These are phyloP conservation scores for Ammopiptanthus mongolicus DNA, from an alignment of 306 rosid species.

Conservation along the genomic window DNA sequence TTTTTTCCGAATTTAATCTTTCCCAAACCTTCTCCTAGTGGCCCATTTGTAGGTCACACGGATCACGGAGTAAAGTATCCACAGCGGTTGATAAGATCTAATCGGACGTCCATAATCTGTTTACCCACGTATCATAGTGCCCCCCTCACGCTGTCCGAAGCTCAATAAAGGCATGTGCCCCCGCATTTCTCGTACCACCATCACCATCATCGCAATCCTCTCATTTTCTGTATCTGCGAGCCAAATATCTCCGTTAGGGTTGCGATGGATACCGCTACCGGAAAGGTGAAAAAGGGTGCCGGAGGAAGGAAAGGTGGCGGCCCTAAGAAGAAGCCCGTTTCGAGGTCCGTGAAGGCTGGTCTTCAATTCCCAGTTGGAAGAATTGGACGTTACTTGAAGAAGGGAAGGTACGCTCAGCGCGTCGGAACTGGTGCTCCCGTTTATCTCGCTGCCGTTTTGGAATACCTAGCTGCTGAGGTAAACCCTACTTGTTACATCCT, in stretches of 20 bases:
- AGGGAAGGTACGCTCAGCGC: constrained; percentile 59
- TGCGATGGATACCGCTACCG: constrained; percentile 41
- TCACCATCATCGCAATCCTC: no score
- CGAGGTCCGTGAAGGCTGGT: constrained; percentile 67
- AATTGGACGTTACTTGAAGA: constrained; percentile 64
- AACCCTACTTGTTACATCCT: no score
- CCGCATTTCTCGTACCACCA: not conserved
- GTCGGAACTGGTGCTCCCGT: constrained; percentile 76
- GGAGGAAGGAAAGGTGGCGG: constrained; percentile 69
- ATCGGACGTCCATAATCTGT: constrained; percentile 35
- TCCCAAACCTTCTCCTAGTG: no score
- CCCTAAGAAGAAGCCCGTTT: constrained; percentile 68
- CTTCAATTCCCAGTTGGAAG: constrained; percentile 79
- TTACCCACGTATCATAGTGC: not conserved
- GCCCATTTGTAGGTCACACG: constrained; percentile 19
- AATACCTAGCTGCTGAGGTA: constrained; percentile 77
- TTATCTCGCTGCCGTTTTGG: constrained; percentile 71
- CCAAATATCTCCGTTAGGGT: not conserved
- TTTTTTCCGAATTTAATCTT: no score
- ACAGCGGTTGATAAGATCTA: constrained; percentile 23
- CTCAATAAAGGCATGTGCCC: constrained; percentile 24
- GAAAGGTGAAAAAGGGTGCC: constrained; percentile 59
- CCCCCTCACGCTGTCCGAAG: not conserved
- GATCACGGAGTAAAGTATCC: not conserved
- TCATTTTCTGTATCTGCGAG: not conserved